A percentile compares a stretch with the other conserved stretches of the same genome.
phyloP scores from a whole-genome alignment of 495 filamentous ascomycete species.

The Penicillium canescens region DNA sequence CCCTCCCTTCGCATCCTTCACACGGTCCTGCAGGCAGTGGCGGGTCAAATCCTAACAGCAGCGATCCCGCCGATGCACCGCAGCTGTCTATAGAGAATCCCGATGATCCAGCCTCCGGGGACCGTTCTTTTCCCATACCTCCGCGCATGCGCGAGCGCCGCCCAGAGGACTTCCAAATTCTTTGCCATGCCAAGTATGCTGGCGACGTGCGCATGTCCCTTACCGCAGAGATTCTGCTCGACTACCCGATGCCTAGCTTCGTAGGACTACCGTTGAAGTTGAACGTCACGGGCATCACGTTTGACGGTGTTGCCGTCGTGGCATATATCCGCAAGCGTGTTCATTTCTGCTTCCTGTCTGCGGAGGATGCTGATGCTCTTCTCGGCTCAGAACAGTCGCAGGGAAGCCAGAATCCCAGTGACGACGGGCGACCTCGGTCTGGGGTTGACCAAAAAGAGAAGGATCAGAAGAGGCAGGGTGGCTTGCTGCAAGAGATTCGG shows the following conservation, averaged over 20 bases:
- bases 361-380: constrained; percentile 75
- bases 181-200: constrained; percentile 83
- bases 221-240: constrained; percentile 90
- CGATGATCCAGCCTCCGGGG: constrained; percentile 26
- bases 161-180: constrained; percentile 76
- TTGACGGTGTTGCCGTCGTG: constrained; percentile 89
- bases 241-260: constrained; percentile 97
- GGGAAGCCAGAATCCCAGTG: constrained; percentile 23
- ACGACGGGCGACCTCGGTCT: constrained; percentile 22
- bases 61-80: constrained; percentile 18
- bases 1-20: constrained; percentile 33
- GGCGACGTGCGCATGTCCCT: constrained; percentile 83
- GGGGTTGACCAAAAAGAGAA: constrained; percentile 45
- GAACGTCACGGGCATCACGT: constrained; percentile 89
- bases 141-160: constrained; percentile 42
- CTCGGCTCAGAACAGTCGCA: constrained; percentile 55
- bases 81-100: constrained; percentile 27
- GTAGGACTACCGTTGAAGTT: constrained; percentile 89
- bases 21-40: constrained; percentile 29
- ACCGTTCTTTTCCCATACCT: constrained; percentile 28
- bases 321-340: constrained; percentile 79
- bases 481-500: constrained; percentile 83
- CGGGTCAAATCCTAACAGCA: constrained; percentile 24
- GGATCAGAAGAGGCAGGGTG: constrained; percentile 62
- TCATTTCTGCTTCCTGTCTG: constrained; percentile 89